Base-by-base conservation (phyloP, 768 basidiomycete species). In the Kwoniella europaea region DNA sequence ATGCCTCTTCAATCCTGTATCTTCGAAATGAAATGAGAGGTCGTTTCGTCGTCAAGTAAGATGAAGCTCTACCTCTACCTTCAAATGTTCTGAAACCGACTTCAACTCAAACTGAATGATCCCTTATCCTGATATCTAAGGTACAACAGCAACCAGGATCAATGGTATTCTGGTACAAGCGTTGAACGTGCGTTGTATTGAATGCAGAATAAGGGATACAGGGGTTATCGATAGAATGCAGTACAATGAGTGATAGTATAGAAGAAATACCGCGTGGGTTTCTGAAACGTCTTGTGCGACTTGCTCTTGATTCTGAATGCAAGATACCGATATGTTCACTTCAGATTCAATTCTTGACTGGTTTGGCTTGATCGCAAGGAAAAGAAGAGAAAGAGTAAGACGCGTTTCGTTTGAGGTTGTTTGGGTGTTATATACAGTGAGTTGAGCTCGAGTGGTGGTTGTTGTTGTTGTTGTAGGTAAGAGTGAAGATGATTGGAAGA, bases 251-350 rank as follows among this genome's bases (percentile, higher is more conserved):
- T n/a, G n/a, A n/a, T n/a, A n/a, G n/a, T n/a, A 1, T 15, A 15
- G 15, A 55, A 24, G 22, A n/a, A 12, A n/a, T n/a, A 55, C 24
- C 54, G 54, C 54, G 54, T 24, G 20, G n/a, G 50, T 52, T 24
- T 22, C 24, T 55, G 54, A 55, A 55, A 55, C 54, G 54, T 55
- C 54, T n/a, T n/a, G n/a, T n/a, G n/a, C n/a, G n/a, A n/a, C n/a
- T n/a, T n/a, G n/a, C n/a, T n/a, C n/a, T n/a, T n/a, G n/a, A n/a
- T n/a, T n/a, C n/a, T n/a, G n/a, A n/a, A n/a, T n/a, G n/a, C n/a
- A n/a, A n/a, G n/a, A n/a, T n/a, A n/a, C n/a, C n/a, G n/a, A n/a
- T n/a, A n/a, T n/a, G n/a, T n/a, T n/a, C n/a, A n/a, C n/a, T n/a
- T n/a, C n/a, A n/a, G n/a, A n/a, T n/a, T 55, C 24, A 20, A 22